phyloP scores from a whole-genome alignment of 495 filamentous ascomycete genomes.

The Hyaloscypha finlandica region DNA sequence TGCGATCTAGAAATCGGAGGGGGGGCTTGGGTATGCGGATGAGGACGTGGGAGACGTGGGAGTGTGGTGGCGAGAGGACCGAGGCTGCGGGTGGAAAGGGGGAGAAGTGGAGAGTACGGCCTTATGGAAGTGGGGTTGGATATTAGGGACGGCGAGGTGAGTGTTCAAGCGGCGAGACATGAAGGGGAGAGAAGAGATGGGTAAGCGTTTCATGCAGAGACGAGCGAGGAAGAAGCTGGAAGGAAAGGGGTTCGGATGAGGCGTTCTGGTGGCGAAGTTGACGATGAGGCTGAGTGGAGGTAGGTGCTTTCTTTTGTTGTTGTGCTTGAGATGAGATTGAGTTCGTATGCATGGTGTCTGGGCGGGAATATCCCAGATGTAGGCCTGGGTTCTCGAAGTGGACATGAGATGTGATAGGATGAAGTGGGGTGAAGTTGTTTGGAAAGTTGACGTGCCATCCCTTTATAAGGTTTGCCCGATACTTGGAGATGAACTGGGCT shows the following conservation, averaged over 20 bases:
- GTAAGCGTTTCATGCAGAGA: not conserved
- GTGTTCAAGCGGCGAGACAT: not conserved
- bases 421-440: not conserved
- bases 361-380: not conserved
- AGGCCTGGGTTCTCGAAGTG: not conserved
- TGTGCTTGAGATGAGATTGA: not conserved
- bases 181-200: not conserved
- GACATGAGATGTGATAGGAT: not conserved
- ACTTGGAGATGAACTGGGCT: not conserved
- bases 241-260: not conserved
- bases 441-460: not conserved
- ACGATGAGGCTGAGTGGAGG: not conserved
- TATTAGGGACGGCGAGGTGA: not conserved
- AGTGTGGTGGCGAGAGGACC: not conserved
- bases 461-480: not conserved
- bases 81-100: not conserved
- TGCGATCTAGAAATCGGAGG: not conserved
- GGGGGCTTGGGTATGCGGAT: not conserved
- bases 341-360: not conserved
- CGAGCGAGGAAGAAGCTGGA: not conserved
- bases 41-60: not conserved
- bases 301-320: not conserved
- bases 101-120: not conserved
- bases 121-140: too few species aligned
- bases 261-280: slow-evolving; percentile 1